phyloP scores from a whole-genome alignment of 1,139 yeast genomes.

The Pneumocystis canis region DNA sequence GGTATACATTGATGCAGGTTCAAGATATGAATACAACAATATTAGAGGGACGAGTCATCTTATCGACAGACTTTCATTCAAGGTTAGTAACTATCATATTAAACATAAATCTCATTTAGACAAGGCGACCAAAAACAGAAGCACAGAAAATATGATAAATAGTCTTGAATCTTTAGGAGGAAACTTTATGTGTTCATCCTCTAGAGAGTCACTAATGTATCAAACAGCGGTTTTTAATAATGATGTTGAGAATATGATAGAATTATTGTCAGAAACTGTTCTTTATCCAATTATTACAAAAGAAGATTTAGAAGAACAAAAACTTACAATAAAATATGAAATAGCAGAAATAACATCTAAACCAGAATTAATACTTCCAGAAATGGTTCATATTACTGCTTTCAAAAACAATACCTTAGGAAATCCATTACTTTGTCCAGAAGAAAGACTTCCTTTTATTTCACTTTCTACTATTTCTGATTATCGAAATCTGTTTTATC shows the following conservation, averaged over 20 bases:
- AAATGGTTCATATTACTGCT: slow-evolving; percentile 71
- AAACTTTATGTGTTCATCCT: slow-evolving; percentile 84
- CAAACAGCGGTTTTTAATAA: slow-evolving; percentile 86
- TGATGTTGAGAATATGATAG: slow-evolving; percentile 74
- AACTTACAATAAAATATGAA: slow-evolving; percentile 65
- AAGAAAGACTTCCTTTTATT: slow-evolving; percentile 46
- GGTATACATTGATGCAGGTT: slow-evolving; percentile 78
- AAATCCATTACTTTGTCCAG: slow-evolving; percentile 70
- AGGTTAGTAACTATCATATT: slow-evolving; percentile 18
- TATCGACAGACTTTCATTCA: slow-evolving; percentile 75
- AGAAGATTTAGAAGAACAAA: slow-evolving; percentile 60
- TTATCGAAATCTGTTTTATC: slow-evolving; percentile 55
- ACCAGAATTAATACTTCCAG: slow-evolving; percentile 81
- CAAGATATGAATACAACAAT: slow-evolving; percentile 49
- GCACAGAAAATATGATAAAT: slow-evolving; percentile 61
- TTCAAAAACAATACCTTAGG: slow-evolving; percentile 64
- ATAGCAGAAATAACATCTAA: slow-evolving; percentile 66
- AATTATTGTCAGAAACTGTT: slow-evolving; percentile 66
- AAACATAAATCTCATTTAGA: neutral
- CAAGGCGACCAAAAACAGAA: slow-evolving; percentile 43
- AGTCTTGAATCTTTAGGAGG: slow-evolving; percentile 75
- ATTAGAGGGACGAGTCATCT: slow-evolving; percentile 63
- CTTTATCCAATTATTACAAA: slow-evolving; percentile 51
- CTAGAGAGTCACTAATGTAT: slow-evolving; percentile 80
- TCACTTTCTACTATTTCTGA: slow-evolving; percentile 38